Percentiles rank a stretch among this genome's conserved stretches.
These are phyloP conservation scores for Primulina tabacum DNA, from an alignment of 257 asterid species.

Conservation along the genomic window DNA sequence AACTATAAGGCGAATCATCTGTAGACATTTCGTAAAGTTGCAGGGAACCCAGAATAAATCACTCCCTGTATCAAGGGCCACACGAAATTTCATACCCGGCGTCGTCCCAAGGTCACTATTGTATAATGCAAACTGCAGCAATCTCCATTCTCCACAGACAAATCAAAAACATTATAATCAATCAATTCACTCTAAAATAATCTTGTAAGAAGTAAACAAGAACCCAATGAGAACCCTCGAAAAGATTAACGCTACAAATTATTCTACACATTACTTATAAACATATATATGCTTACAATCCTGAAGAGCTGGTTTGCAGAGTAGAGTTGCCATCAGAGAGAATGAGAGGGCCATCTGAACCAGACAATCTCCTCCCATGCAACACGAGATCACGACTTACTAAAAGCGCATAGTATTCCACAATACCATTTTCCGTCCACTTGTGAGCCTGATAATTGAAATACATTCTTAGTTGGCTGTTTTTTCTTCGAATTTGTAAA, in stretches of 20 bases:
- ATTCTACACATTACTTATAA: no score
- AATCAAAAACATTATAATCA: slow-evolving; percentile 11
- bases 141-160: slow-evolving; percentile 34
- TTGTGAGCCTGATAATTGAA: slow-evolving; percentile 20
- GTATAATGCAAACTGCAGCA: slow-evolving; percentile 74
- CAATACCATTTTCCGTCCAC: slow-evolving; percentile 60
- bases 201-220: background rate
- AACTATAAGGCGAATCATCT: slow-evolving; percentile 44
- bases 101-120: slow-evolving; percentile 57
- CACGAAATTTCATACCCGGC: slow-evolving; percentile 55
- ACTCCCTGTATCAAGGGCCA: slow-evolving; percentile 93
- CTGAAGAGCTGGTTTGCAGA: slow-evolving; percentile 60
- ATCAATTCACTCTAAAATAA: slow-evolving; percentile 15
- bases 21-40: slow-evolving; percentile 53
- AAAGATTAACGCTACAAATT: no score
- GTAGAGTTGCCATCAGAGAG: slow-evolving; percentile 74
- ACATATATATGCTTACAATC: slow-evolving; percentile 46
- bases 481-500: no score
- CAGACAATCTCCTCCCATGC: slow-evolving; percentile 44
- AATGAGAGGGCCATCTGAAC: slow-evolving; percentile 44
- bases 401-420: slow-evolving; percentile 55
- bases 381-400: slow-evolving; percentile 52
- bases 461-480: no score
- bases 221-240: no score
- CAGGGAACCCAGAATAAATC: slow-evolving; percentile 90